Percentiles rank a stretch among this genome's conserved stretches.
Conservation (phyloP, 768 basidiomycete genomes). For the Pleurotus eryngii region DNA sequence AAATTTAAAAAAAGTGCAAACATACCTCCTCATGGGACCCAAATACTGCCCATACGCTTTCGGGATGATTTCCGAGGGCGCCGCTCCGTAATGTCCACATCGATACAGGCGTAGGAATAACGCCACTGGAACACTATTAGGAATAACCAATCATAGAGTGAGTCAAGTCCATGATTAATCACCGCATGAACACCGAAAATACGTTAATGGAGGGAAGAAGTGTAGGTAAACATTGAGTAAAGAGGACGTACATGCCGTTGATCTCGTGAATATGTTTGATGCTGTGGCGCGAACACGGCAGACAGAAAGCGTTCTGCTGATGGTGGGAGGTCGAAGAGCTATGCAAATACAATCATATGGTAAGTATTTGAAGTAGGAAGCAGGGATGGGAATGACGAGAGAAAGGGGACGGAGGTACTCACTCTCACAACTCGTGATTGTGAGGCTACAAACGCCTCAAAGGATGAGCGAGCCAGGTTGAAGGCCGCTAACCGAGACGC, state of each 20-base stretch:
- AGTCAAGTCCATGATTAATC: not conserved
- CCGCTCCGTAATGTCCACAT: constrained; percentile 48
- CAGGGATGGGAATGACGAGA: constrained; percentile 3
- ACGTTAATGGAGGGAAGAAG: not conserved
- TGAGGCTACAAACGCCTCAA: constrained; percentile 43
- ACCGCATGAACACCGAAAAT: not conserved
- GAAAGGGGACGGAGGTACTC: constrained; percentile 21
- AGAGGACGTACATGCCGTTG: constrained; percentile 20
- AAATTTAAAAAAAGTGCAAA: constrained; percentile 4
- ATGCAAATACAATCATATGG: constrained; percentile 3
- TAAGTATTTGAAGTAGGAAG: constrained; percentile 10
- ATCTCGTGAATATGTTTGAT: too few species aligned
- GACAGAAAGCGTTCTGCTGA: constrained; percentile 33
- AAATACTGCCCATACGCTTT: constrained; percentile 56
- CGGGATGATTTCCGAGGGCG: constrained; percentile 17
- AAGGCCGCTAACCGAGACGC: constrained; percentile 2
- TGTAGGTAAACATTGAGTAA: constrained; percentile 16
- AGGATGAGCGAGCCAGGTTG: constrained; percentile 9
- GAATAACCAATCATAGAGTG: constrained; percentile 14
- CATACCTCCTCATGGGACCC: constrained; percentile 60
- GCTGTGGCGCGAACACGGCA: constrained; percentile 36
- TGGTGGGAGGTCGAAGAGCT: constrained; percentile 40
- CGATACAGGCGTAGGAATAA: constrained; percentile 34
- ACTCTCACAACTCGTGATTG: constrained; percentile 56
- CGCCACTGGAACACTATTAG: constrained; percentile 14